These are phyloP conservation scores for Camellia oleifera DNA, from an alignment of 179 eudicot genomes.

Conservation along the genomic window DNA sequence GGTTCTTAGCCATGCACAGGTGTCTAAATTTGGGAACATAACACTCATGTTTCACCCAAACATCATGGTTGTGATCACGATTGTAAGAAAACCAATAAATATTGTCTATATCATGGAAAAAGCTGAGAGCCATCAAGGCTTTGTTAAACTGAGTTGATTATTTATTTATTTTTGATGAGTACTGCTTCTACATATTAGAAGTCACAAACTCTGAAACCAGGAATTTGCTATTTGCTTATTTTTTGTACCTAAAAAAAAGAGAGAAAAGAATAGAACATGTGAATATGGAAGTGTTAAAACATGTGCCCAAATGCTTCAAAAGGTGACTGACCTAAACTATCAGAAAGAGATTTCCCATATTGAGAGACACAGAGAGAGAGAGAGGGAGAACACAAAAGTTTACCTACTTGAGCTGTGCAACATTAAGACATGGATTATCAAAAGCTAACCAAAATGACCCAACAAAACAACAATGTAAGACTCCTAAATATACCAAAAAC, in stretches of 20 bases:
- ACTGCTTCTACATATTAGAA: no score
- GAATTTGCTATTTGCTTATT: neutral
- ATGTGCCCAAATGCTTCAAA: neutral
- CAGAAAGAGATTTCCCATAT: neutral
- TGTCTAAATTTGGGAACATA: neutral
- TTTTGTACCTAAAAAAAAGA: neutral
- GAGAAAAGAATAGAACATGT: neutral
- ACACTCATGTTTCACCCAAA: neutral
- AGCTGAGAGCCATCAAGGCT: constrained; percentile 8
- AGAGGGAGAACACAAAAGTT: neutral
- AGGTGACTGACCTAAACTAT: neutral
- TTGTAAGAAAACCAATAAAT: neutral
- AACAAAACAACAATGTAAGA: neutral
- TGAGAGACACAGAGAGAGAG: neutral
- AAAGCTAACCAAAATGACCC: neutral
- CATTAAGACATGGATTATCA: neutral
- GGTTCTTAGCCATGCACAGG: neutral
- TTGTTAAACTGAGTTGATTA: neutral
- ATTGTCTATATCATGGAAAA: neutral
- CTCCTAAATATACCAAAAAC: neutral
- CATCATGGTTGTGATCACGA: neutral
- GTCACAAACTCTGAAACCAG: neutral
- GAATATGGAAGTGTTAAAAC: neutral
- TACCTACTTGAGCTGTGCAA: neutral
- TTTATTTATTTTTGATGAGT: neutral